Evolutionary conservation across 768 basidiomycete genomes (phyloP).

Genomic region (Tremella yokohamensis): DNA sequence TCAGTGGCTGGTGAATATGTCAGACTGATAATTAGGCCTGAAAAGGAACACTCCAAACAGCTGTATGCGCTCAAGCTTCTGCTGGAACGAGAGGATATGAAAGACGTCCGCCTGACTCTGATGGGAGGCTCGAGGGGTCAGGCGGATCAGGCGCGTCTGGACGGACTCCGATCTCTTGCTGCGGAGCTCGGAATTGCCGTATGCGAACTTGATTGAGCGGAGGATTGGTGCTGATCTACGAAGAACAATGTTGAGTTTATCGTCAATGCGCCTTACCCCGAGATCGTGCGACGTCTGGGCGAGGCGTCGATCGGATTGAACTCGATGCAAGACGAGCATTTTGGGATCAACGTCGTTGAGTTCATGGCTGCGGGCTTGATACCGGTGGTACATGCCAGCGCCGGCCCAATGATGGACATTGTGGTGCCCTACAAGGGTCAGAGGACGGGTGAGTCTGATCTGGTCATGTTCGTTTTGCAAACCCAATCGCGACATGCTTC

Average conservation of each 20-base stretch:
- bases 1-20: background rate
- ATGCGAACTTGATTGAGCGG: conserved; percentile 23
- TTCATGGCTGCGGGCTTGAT: conserved; percentile 97
- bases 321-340: conserved; percentile 98
- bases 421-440: conserved; percentile 72
- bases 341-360: conserved; percentile 96
- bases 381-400: conserved; percentile 86
- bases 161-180: conserved; percentile 60
- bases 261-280: conserved; percentile 74
- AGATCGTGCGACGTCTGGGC: conserved; percentile 68
- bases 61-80: conserved; percentile 66
- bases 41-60: conserved; percentile 87
- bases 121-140: conserved; percentile 81
- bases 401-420: conserved; percentile 86
- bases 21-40: conserved; percentile 56
- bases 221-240: background rate
- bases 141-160: conserved; percentile 68
- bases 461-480: no score
- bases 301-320: conserved; percentile 78
- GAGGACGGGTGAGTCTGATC: conserved; percentile 59
- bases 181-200: conserved; percentile 66
- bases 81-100: conserved; percentile 59
- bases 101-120: conserved; percentile 63
- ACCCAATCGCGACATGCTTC: no score
- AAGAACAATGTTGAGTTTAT: conserved; percentile 72